These are phyloP conservation scores for Discostella stelligeroides DNA, from an alignment of 108 stramenopile genomes.

Conservation along the genomic window DNA sequence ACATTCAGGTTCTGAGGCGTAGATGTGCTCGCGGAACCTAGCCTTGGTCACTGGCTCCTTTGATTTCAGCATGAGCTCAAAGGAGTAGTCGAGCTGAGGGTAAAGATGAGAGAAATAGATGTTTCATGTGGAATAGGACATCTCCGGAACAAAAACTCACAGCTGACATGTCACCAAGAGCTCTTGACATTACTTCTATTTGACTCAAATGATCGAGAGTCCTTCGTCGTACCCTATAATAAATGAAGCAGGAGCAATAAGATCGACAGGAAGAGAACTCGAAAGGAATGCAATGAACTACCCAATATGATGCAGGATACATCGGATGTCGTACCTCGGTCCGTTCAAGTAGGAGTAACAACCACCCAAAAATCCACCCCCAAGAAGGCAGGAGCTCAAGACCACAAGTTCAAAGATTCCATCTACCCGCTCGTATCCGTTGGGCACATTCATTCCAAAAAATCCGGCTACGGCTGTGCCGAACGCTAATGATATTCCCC, in stretches of 20 bases:
- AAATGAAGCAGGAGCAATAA: neutral
- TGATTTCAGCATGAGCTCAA: conserved; percentile 46
- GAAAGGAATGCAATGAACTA: neutral
- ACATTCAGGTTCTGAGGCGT: conserved; percentile 34
- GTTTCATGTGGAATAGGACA: neutral
- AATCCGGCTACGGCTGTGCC: conserved; percentile 82
- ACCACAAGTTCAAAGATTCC: conserved; percentile 67
- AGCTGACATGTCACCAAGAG: conserved; percentile 57
- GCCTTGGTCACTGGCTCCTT: conserved; percentile 38
- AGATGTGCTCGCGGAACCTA: conserved; percentile 39
- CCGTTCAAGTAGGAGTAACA: conserved; percentile 54
- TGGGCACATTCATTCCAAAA: conserved; percentile 91
- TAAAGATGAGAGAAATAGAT: conserved; percentile 3
- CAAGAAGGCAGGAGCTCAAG: conserved; percentile 35
- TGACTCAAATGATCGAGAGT: conserved; percentile 44
- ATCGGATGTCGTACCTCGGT: conserved; percentile 18
- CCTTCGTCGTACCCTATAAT: conserved; percentile 21
- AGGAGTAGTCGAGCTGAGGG: conserved; percentile 38
- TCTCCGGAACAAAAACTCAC: conserved; percentile 23
- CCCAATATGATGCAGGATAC: neutral
- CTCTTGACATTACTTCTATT: conserved; percentile 50
- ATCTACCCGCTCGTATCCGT: conserved; percentile 67
- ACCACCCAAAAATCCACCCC: conserved; percentile 58
- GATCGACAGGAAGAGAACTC: neutral
- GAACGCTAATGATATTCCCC: conserved; percentile 61